Conservation (phyloP, 164 flowering plant genomes). For the Nelumbo lutea region DNA sequence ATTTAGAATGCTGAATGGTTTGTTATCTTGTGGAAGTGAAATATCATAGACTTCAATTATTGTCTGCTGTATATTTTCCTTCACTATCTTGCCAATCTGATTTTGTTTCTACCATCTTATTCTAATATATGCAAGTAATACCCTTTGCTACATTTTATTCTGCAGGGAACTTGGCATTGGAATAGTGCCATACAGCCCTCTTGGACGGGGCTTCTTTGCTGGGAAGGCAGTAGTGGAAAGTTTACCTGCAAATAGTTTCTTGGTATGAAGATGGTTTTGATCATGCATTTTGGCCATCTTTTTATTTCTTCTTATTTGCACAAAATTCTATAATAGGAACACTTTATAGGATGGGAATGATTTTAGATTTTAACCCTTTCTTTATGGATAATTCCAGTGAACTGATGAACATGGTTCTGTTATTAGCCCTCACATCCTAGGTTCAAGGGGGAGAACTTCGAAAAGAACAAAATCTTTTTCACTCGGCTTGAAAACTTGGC, state of each 20-base stretch:
- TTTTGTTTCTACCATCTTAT: neutral
- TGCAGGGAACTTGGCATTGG: conserved; percentile 1
- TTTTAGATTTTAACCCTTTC: neutral
- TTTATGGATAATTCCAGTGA: neutral
- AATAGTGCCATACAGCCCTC: neutral
- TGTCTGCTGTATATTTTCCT: neutral
- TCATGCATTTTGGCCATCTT: neutral
- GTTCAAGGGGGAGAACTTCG: neutral
- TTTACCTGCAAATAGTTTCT: neutral
- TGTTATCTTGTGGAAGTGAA: neutral
- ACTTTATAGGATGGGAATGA: neutral
- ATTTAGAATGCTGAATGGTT: neutral
- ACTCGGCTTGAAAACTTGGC: neutral
- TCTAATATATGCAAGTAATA: neutral
- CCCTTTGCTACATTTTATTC: neutral
- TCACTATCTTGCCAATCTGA: neutral
- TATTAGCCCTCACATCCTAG: neutral
- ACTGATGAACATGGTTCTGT: neutral
- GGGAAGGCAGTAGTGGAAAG: neutral
- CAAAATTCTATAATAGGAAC: neutral
- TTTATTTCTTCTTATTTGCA: neutral
- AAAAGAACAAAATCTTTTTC: neutral
- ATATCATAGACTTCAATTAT: neutral
- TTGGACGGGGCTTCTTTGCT: neutral
- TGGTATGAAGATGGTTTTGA: neutral